Conservation (phyloP, 805 yeast species). For the Wickerhamomyces alni region DNA sequence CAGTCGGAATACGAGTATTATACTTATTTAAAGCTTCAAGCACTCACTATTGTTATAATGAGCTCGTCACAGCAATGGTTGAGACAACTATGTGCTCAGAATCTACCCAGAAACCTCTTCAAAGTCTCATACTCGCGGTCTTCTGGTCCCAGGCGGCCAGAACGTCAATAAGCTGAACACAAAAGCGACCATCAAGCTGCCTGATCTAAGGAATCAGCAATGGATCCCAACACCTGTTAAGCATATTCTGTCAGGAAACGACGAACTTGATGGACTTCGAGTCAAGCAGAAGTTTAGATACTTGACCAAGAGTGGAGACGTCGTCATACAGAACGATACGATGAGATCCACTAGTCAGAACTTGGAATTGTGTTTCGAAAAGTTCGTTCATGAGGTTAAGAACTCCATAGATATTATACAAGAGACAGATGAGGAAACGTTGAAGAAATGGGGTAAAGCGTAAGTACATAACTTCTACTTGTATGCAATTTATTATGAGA, state of each 20-base stretch:
- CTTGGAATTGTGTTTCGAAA: conserved; percentile 50
- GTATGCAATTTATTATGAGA: conserved; percentile 1
- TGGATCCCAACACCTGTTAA: conserved; percentile 59
- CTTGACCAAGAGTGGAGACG: conserved; percentile 43
- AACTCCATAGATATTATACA: conserved; percentile 38
- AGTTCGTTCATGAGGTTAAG: conserved; percentile 48
- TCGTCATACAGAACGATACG: conserved; percentile 56
- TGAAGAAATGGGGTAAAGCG: conserved; percentile 44
- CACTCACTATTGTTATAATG: no score
- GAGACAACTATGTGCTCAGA: conserved; percentile 17
- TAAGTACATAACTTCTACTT: conserved; percentile 3
- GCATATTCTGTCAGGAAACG: conserved; percentile 28
- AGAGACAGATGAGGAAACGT: conserved; percentile 40
- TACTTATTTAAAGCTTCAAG: no score
- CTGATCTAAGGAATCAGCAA: conserved; percentile 36
- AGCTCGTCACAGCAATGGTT: conserved; percentile 44
- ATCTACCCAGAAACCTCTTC: conserved; percentile 42
- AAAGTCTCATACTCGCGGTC: conserved; percentile 47
- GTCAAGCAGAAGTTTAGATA: conserved; percentile 37
- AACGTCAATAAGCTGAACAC: conserved; percentile 68
- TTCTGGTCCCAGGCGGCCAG: conserved; percentile 83
- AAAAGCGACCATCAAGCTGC: conserved; percentile 56
- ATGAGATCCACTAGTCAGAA: conserved; percentile 56
- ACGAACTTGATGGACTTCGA: not conserved
- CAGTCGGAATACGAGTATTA: conserved; percentile 20